Base-by-base conservation (phyloP, 2,329 filamentous ascomycete species). In the Fusarium coicis region DNA sequence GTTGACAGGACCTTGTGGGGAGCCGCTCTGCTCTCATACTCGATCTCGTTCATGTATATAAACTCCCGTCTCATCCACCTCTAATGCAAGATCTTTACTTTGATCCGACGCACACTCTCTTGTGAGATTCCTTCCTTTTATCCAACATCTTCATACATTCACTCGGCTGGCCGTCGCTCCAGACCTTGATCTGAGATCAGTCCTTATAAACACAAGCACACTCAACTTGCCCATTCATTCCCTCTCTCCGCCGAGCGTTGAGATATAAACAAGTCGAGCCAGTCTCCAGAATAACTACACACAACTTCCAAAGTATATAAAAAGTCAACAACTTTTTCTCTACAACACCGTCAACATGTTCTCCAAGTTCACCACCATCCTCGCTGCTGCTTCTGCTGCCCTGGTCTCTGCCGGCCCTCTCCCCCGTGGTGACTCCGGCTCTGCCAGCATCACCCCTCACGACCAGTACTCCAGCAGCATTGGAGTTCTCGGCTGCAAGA, bases 401-500 rank as follows among this genome's bases (percentile, higher is more conserved):
- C 62, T 77, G 49, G 79, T 78, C 69, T 77, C 76, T 56, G 79
- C 79, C 63, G 70, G 74, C 64, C 74, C 76, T 63, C 43, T 76
- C 64, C 66, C 75, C 63, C 73, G 78, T 49, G 75, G 70, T 66
- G 40, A 74, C 36, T 74, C 76, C 47, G 79, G 79, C 70, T 76
- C 78, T 63, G 79, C 78, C 68, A 79, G 76, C 72, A 81, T 85
- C 66, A 90, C 88, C 10, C 88, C 89, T 37, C 89, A 91, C 78
- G 86, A 86, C 70, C 80, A 82, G 74, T 91, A 85, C 82, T 88
- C 86, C 4, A 89, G 87, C 21, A 89, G 87, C 8, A 80, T 89
- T 68, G 89, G 89, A 52, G 88, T 90, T 8, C 80, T 89, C 11
- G 89, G 89, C 56, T 90, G 89, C 85, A 87, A 89, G 80, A 85